Percentiles rank a stretch among this genome's conserved stretches.
These are phyloP conservation scores for Berberis vulgaris DNA, from an alignment of 164 flowering plant species.

Conservation along the genomic window DNA sequence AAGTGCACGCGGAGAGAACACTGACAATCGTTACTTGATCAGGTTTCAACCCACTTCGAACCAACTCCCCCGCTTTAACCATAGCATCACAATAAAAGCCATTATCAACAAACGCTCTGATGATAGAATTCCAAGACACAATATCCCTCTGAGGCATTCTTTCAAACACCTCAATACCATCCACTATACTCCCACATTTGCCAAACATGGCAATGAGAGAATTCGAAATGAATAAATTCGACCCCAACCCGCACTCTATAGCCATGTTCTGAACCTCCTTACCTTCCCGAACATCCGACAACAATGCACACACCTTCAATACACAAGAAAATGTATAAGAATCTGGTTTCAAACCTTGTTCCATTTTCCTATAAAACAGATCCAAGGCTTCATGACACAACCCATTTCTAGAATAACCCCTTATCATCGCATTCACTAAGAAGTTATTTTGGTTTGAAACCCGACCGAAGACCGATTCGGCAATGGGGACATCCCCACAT, in stretches of 20 bases:
- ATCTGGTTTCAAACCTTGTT: constrained; percentile 18
- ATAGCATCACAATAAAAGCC: constrained; percentile 19
- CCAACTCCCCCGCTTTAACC: constrained; percentile 14
- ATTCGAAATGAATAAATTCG: constrained; percentile 20
- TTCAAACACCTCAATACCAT: constrained; percentile 18
- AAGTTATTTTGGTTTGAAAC: constrained; percentile 12
- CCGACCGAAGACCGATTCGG: constrained; percentile 12
- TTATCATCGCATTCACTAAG: constrained; percentile 24
- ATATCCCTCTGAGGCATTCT: constrained; percentile 21
- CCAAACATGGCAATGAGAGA: constrained; percentile 23
- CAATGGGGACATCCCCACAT: constrained; percentile 7
- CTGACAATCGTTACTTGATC: constrained; percentile 19
- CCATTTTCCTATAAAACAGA: constrained; percentile 11
- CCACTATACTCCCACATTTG: constrained; percentile 14
- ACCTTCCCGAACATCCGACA: constrained; percentile 15
- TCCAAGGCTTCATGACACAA: constrained; percentile 19
- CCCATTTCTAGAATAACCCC: constrained; percentile 21
- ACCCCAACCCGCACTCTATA: constrained; percentile 14
- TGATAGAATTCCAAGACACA: constrained; percentile 26
- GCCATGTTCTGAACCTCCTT: constrained; percentile 10
- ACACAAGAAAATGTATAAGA: constrained; percentile 24
- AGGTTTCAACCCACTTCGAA: constrained; percentile 12
- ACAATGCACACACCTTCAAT: constrained; percentile 18
- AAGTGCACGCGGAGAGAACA: constrained; percentile 10
- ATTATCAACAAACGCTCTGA: constrained; percentile 14